Conservation (phyloP, 2,329 filamentous ascomycete species). For the Aspergillus clavatus region DNA sequence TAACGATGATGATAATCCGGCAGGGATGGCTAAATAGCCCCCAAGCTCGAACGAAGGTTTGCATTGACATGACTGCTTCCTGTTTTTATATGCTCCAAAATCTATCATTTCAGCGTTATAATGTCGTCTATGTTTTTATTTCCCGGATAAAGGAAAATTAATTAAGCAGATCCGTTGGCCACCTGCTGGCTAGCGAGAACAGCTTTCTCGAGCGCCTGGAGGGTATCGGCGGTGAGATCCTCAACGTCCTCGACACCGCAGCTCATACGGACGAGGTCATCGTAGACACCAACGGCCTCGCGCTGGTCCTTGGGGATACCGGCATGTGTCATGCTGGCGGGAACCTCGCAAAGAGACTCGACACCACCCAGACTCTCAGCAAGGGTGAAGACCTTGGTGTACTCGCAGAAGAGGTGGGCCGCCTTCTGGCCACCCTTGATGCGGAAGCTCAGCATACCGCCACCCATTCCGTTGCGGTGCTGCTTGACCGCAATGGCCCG, state of each 20-base stretch:
- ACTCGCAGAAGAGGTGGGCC: constrained; percentile 87
- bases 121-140: constrained; percentile 5
- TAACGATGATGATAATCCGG: not conserved
- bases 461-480: constrained; percentile 89
- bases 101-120: not conserved
- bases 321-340: constrained; percentile 93
- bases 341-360: constrained; percentile 86
- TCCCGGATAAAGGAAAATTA: not conserved
- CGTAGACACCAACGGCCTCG: constrained; percentile 88
- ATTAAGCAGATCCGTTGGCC: constrained; percentile 34
- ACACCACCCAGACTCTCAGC: constrained; percentile 91
- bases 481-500: constrained; percentile 80
- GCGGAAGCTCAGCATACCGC: constrained; percentile 96
- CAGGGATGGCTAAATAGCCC: not conserved
- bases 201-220: constrained; percentile 76
- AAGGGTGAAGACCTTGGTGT: constrained; percentile 83
- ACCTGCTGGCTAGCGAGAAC: constrained; percentile 48
- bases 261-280: constrained; percentile 88
- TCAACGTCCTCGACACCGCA: constrained; percentile 89
- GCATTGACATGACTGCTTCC: not conserved
- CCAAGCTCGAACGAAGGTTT: not conserved
- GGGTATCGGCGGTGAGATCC: constrained; percentile 75
- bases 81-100: not conserved
- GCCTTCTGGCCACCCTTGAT: constrained; percentile 80
- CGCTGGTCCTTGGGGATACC: constrained; percentile 87